Base-by-base conservation (phyloP, 148 eudicot genomes). In the Oxyria digyna region DNA sequence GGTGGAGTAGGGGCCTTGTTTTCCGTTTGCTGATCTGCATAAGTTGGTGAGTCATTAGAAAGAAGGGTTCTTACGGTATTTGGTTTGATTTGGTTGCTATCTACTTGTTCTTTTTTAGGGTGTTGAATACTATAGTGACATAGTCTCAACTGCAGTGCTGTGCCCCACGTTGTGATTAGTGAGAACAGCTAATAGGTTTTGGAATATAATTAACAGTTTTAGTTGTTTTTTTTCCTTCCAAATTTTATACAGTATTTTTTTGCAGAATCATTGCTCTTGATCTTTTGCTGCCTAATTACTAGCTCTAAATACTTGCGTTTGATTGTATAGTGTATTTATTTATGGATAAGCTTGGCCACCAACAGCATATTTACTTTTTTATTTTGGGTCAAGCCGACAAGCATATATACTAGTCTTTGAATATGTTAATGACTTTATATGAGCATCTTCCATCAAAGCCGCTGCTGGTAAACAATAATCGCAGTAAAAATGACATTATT, bases 61-160 rank as follows among this genome's bases (percentile, higher is more conserved):
- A 50, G 59, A 50, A 50, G 59, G 26, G 20, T 50, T 21, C 26
- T 20, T 50, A 50, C 59, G 59, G 59, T 50, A 50, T 50, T 50
- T n/a, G 59, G 59, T 50, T 50, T 50, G 59, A 50, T 50, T 50
- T 21, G 59, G 54, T 48, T 17, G n/a, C 54, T 48, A 4, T 48
- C 10, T 48, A 17, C 54, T 48, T 4, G 17, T 14, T 48, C 6
- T 48, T 15, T 45, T 46, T 46, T n/a, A 17, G 8, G 54, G 54
- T 18, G 24, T 48, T 48, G 21, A n/a, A 48, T 48, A n/a, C 23
- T 48, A 5, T 5, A 48, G 15, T n/a, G 8, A n/a, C 6, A 48
- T 4, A n/a, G 4, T 35, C 38, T 35, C 38, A 35, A 35, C 38
- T 48, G 54, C 54, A 48, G 23, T 48, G 24, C 54, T 48, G 54